Conservation (phyloP, 2,329 filamentous ascomycete genomes). For the Knufia fluminis region DNA sequence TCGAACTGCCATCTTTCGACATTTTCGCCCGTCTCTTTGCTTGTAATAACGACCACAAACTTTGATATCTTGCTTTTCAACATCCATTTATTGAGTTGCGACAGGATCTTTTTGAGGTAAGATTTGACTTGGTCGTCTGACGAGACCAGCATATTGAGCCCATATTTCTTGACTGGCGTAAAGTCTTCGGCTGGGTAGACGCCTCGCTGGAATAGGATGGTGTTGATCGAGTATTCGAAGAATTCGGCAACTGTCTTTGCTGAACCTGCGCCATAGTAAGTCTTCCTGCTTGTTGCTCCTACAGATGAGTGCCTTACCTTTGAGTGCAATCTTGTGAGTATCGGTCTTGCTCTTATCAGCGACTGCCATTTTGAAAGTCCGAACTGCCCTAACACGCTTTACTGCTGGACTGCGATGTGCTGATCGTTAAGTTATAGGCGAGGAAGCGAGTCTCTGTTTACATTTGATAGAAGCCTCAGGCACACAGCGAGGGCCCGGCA, state of each 20-base stretch:
- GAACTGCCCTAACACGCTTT: too few species aligned
- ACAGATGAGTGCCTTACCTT: constrained; percentile 26
- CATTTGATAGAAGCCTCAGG: too few species aligned
- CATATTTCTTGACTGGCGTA: constrained; percentile 98
- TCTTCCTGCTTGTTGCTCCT: neutral
- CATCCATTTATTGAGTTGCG: constrained; percentile 97
- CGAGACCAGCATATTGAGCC: constrained; percentile 73
- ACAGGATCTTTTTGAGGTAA: constrained; percentile 99
- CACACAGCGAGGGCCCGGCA: too few species aligned
- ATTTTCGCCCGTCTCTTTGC: constrained; percentile 93
- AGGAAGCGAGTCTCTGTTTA: too few species aligned
- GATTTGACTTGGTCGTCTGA: constrained; percentile 97
- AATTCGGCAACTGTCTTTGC: constrained; percentile 92
- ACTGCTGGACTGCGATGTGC: too few species aligned
- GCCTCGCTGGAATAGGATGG: constrained; percentile 65
- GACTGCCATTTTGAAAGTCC: constrained; percentile 24
- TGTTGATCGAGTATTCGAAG: constrained; percentile 85
- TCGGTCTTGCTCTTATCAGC: constrained; percentile 63
- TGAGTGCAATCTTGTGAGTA: constrained; percentile 82
- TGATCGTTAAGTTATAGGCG: too few species aligned
- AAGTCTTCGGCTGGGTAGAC: constrained; percentile 94
- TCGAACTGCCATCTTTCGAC: constrained; percentile 98
- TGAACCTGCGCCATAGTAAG: constrained; percentile 42
- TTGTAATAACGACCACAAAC: constrained; percentile 90
- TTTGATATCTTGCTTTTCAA: constrained; percentile 92